Evolutionary conservation across 2,329 filamentous ascomycete genomes (phyloP), one percentile per base, ranked within the genome.

Genomic region (Aspergillus proliferans): DNA sequence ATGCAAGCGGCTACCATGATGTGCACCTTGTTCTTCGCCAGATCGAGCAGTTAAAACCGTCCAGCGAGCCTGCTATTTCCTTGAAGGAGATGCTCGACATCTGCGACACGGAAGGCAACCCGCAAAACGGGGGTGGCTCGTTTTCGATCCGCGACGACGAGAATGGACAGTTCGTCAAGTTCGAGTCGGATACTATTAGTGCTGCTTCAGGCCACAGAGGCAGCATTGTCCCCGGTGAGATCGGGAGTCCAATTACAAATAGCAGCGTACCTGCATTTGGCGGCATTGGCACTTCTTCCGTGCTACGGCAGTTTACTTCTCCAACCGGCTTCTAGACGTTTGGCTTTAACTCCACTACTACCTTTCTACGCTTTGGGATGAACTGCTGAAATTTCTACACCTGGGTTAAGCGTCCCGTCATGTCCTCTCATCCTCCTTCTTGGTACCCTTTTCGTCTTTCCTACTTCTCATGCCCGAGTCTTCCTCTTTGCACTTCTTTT

Each of bases 71-170:
- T 22, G 64, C 73, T 59, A 82, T 75, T 67, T 76, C 55, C 67
- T 82, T 75, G 62, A 77, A 76, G 22, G 91, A 96, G 60, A 77
- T 97, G 58, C 77, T 92, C 36, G 83, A 87, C 49, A 85, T 94
- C 50, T 93, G 88, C 66, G 92, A 97, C 60, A 95, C 92, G 0
- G 88, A 95, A 65, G 93, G 93, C 49, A 94, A 86, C 60, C 66
- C 75, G 2, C 82, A 85, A 51, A 97, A 97, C 60, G 93, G 93
- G 42, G 92, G 92, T 41, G 93, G 93, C n/a, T 85, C 80, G 22
- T 94, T 98, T 62, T 83, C 87, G 30, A 77, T 87, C 54, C 80
- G 78, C 52, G 76, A 78, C 36, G 79, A 82, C 44, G 73, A 69
- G 26, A 58, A 60, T 24, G 67, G 66, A 24, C 64, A 66, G 42